Evolutionary conservation across 2,329 filamentous ascomycete genomes (phyloP).

Genomic region (Exophiala mesophila): DNA sequence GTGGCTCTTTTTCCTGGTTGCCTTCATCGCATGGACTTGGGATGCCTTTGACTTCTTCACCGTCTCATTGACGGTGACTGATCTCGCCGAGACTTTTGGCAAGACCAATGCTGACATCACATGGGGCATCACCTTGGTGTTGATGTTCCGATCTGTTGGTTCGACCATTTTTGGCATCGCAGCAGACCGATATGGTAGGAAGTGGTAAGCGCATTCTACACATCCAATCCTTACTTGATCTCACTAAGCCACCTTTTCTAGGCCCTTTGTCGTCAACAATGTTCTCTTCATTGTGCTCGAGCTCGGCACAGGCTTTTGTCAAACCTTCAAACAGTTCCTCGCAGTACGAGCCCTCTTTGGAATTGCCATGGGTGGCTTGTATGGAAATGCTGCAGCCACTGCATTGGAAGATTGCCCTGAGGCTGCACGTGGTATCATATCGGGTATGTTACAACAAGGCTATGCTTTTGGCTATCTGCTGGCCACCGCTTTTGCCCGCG

Average conservation of each 20-base stretch:
- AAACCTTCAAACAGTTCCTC: slow-evolving; percentile 55
- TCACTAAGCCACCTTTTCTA: no score
- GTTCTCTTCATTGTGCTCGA: slow-evolving; percentile 58
- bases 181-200: slow-evolving; percentile 52
- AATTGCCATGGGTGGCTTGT: slow-evolving; percentile 56
- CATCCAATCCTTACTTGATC: no score
- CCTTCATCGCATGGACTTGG: slow-evolving; percentile 41
- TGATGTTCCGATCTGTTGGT: slow-evolving; percentile 59
- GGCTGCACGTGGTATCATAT: slow-evolving; percentile 55
- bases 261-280: slow-evolving; percentile 56
- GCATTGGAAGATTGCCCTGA: slow-evolving; percentile 59
- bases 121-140: slow-evolving; percentile 53
- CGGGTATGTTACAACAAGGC: slow-evolving; percentile 58
- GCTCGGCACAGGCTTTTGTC: slow-evolving; percentile 55
- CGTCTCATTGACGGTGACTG: slow-evolving; percentile 52
- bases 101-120: slow-evolving; percentile 55
- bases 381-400: slow-evolving; percentile 58
- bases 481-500: slow-evolving; percentile 50
- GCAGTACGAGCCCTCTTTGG: slow-evolving; percentile 57
- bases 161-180: slow-evolving; percentile 53
- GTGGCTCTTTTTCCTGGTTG: slow-evolving; percentile 29
- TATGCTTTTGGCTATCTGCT: slow-evolving; percentile 63
- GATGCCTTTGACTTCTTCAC: slow-evolving; percentile 61
- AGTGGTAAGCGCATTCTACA: slow-evolving; percentile 46
- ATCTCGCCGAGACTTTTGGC: slow-evolving; percentile 51